These are phyloP conservation scores for Amanita subjunquillea DNA, from an alignment of 768 basidiomycete genomes.

Conservation along the genomic window DNA sequence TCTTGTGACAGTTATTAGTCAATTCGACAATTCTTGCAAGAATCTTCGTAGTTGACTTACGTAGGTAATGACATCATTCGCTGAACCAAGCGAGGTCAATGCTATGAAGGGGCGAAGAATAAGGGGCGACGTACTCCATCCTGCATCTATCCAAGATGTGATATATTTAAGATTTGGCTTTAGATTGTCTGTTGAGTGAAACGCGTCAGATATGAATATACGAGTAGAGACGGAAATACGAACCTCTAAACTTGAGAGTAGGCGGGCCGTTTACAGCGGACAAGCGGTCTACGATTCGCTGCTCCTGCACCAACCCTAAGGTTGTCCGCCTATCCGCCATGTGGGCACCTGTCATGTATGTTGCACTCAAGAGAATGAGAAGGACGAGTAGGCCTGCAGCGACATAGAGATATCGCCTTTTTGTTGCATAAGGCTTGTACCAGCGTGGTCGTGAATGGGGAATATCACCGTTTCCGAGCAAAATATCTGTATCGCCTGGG, in stretches of 20 bases:
- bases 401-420: conserved; percentile 11
- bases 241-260: conserved; percentile 48
- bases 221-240: conserved; percentile 1
- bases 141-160: conserved; percentile 68
- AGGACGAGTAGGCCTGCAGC: conserved; percentile 17
- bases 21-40: not conserved
- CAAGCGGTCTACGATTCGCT: not conserved
- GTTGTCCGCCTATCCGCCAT: not conserved
- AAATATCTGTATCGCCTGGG: conserved; percentile 1
- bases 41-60: conserved; percentile 19
- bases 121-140: conserved; percentile 48
- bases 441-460: not conserved
- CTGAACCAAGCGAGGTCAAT: conserved; percentile 20
- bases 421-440: not conserved
- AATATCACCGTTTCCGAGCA: conserved; percentile 5
- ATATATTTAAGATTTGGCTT: conserved; percentile 52
- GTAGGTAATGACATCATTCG: conserved; percentile 74
- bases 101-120: not conserved
- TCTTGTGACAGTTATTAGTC: conserved; percentile 14
- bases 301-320: not conserved
- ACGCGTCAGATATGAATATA: not conserved
- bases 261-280: conserved; percentile 34
- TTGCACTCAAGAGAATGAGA: conserved; percentile 17
- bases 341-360: not conserved
- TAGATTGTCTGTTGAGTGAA: conserved; percentile 42